A percentile compares a stretch with the other conserved stretches of the same genome.
Conservation (phyloP, 2,329 filamentous ascomycete genomes). For the Fusarium oligoseptatum region DNA sequence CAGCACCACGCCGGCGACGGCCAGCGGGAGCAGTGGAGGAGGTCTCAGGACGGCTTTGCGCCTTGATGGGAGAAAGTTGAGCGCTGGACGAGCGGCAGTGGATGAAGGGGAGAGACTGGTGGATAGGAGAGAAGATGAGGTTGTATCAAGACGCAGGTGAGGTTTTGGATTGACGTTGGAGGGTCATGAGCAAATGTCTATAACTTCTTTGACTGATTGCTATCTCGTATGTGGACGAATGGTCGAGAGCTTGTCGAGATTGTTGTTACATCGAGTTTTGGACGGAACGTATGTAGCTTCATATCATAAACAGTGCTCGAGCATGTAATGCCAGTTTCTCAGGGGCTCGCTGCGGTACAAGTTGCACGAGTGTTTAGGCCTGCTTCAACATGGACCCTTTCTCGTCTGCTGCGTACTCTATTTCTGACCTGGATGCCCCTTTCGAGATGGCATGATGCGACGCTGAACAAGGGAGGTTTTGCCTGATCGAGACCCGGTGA, state of each 20-base stretch:
- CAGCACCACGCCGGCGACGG: conserved; percentile 8
- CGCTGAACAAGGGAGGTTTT: background rate
- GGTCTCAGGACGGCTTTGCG: conserved; percentile 33
- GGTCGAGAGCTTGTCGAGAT: conserved; percentile 3
- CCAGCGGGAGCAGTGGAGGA: conserved; percentile 19
- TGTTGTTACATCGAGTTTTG: conserved; percentile 2
- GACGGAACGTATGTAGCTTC: conserved; percentile 13
- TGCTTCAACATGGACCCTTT: background rate
- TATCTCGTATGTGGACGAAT: conserved; percentile 7
- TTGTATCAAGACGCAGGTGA: conserved; percentile 28
- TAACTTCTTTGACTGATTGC: conserved; percentile 7
- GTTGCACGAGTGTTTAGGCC: background rate
- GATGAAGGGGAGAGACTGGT: conserved; percentile 12
- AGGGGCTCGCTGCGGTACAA: background rate
- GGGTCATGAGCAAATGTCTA: conserved; percentile 3
- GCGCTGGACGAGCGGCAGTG: conserved; percentile 12
- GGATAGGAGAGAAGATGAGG: conserved; percentile 29
- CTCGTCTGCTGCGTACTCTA: background rate
- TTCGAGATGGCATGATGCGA: conserved; percentile 13
- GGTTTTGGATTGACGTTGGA: conserved; percentile 6
- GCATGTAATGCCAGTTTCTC: background rate
- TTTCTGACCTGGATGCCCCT: conserved; percentile 1
- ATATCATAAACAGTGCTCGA: background rate
- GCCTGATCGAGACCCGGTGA: conserved; percentile 17
- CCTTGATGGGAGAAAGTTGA: conserved; percentile 29